Conservation (phyloP, 73 alveolate genomes). For the Paramecium sexaurelia region DNA sequence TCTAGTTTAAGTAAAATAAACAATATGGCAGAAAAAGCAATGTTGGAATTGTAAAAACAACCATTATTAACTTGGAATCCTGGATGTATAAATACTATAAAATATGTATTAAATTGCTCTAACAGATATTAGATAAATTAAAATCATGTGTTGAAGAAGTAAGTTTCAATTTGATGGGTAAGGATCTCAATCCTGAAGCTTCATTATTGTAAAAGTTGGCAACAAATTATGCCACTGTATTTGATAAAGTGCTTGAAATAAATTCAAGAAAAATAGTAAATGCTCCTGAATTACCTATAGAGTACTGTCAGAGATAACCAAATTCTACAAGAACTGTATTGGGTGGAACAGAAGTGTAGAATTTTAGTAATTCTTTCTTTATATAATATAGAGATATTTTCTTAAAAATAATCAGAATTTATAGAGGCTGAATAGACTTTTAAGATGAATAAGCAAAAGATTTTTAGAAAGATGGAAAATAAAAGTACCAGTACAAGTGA, state of each 20-base stretch:
- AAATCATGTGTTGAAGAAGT: constrained; percentile 44
- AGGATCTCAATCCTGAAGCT: neutral
- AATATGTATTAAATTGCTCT: constrained; percentile 12
- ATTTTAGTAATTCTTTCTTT: neutral
- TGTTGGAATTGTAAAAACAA: neutral
- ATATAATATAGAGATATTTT: neutral
- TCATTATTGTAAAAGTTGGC: neutral
- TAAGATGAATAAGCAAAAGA: neutral
- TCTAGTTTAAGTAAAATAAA: neutral
- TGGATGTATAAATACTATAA: neutral
- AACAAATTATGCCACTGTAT: neutral
- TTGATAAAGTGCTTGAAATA: constrained; percentile 17
- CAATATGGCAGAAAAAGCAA: constrained; percentile 3
- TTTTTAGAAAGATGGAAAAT: neutral
- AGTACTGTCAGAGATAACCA: constrained; percentile 8
- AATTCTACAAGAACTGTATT: neutral
- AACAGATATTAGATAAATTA: constrained; percentile 17
- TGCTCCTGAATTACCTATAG: constrained; percentile 53
- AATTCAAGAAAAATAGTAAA: constrained; percentile 2
- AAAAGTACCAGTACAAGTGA: constrained; percentile 40
- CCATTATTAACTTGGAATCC: constrained; percentile 18
- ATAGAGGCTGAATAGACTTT: constrained; percentile 5
- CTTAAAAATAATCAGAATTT: neutral
- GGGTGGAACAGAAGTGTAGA: constrained; percentile 34
- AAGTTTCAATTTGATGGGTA: neutral